Percentiles rank a stretch among this genome's conserved stretches.
phyloP scores from a whole-genome alignment of 768 basidiomycete species.

The Tulasnella sp. region DNA sequence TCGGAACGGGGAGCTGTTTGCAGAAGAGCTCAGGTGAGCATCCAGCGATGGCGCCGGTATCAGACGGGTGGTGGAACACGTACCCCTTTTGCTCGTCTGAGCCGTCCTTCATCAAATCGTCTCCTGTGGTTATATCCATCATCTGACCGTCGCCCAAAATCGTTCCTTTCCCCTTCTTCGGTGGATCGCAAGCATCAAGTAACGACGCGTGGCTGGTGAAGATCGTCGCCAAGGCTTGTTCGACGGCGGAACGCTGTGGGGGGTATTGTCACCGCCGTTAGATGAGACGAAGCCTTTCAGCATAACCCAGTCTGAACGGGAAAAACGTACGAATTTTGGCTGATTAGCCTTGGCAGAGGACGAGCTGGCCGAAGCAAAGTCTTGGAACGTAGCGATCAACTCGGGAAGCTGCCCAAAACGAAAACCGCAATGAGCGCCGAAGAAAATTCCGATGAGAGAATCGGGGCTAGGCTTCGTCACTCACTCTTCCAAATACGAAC shows the following conservation, averaged over 20 bases:
- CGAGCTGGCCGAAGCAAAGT: slow-evolving; percentile 3
- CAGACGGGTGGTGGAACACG: too few relatives aligned
- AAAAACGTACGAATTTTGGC: neutral
- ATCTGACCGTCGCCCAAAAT: neutral
- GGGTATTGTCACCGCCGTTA: neutral
- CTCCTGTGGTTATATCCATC: neutral
- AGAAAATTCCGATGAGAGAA: neutral
- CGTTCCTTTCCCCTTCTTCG: neutral
- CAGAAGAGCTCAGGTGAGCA: neutral
- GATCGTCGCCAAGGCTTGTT: neutral
- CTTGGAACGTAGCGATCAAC: neutral
- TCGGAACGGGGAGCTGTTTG: neutral
- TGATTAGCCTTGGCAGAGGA: slow-evolving; percentile 4
- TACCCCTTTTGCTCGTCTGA: neutral
- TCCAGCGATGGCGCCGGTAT: neutral
- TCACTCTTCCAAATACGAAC: slow-evolving; percentile 4
- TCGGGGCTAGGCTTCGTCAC: neutral
- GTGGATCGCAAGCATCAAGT: slow-evolving; percentile 3
- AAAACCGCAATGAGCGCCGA: neutral
- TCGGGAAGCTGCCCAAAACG: neutral
- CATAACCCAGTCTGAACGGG: too few relatives aligned
- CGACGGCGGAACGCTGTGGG: neutral
- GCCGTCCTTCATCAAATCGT: slow-evolving; percentile 1
- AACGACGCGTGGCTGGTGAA: neutral
- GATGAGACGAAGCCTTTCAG: neutral